Percentiles rank a stretch among this genome's conserved stretches.
Evolutionary conservation across 164 flowering plant genomes (phyloP).

Genomic region (Vitis cinerea): DNA sequence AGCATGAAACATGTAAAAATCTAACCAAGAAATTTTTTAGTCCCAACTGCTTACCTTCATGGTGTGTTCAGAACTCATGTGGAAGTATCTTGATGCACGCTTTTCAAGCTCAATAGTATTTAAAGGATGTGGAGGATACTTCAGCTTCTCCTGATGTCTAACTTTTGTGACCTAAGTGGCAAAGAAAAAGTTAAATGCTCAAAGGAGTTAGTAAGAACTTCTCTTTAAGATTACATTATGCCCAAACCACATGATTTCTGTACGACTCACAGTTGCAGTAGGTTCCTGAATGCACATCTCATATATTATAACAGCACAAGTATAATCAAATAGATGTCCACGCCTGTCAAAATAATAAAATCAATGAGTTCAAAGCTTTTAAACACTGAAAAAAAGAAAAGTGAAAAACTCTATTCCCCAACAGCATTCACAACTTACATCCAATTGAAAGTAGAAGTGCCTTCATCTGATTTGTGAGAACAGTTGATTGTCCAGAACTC

Average conservation of each 20-base stretch:
- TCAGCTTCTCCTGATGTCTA: slow-evolving; percentile 69
- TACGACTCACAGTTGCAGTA: slow-evolving; percentile 76
- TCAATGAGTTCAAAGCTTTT: not conserved
- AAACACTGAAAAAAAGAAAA: not conserved
- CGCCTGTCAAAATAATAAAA: slow-evolving; percentile 53
- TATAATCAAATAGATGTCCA: slow-evolving; percentile 88
- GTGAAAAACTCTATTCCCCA: not conserved
- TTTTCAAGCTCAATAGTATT: slow-evolving; percentile 96
- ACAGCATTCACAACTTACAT: slow-evolving; percentile 44
- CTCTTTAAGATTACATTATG: not conserved
- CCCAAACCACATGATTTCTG: not conserved
- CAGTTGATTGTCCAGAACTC: slow-evolving; percentile 94
- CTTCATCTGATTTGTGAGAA: slow-evolving; percentile 80
- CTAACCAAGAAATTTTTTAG: not conserved
- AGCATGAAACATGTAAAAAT: too few species aligned
- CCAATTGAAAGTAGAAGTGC: slow-evolving; percentile 79
- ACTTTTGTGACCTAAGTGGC: slow-evolving; percentile 67
- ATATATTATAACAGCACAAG: slow-evolving; percentile 74
- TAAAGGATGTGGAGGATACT: slow-evolving; percentile 90
- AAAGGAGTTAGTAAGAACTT: not conserved
- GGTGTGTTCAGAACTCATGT: slow-evolving; percentile 94
- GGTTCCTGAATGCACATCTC: slow-evolving; percentile 95
- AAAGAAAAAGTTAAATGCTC: not conserved
- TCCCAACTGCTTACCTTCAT: slow-evolving; percentile 69
- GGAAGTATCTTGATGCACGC: slow-evolving; percentile 91